Conservation (phyloP, 352 stramenopile genomes). For the Phytophthora hibernalis region DNA sequence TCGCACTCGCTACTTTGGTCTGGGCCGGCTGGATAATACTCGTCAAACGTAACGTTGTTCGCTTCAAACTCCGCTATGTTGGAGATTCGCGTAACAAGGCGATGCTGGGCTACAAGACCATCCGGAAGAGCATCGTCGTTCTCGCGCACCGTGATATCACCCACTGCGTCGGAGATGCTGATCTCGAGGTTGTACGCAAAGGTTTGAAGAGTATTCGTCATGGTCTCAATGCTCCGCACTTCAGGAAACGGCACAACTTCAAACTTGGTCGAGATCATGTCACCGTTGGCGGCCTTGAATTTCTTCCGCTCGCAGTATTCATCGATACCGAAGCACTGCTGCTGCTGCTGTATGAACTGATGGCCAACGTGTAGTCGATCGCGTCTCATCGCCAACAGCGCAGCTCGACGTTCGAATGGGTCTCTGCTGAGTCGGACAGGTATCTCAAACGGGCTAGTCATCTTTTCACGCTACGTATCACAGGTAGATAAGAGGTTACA, state of each 20-base stretch:
- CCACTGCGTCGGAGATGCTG: conserved; percentile 43
- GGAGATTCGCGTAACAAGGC: conserved; percentile 37
- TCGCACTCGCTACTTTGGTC: conserved; percentile 5
- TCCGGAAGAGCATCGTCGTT: conserved; percentile 38
- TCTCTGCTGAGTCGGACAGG: conserved; percentile 10
- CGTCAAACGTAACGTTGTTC: conserved; percentile 42
- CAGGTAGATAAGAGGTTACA: neutral
- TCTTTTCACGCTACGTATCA: neutral
- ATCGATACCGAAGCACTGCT: conserved; percentile 21
- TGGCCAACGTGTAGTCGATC: conserved; percentile 25
- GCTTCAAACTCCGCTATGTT: conserved; percentile 32
- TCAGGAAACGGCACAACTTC: conserved; percentile 48
- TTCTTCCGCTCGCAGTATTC: conserved; percentile 42
- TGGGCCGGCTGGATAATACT: conserved; percentile 14
- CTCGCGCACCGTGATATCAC: conserved; percentile 49
- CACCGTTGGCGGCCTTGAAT: conserved; percentile 35
- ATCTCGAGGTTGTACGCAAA: conserved; percentile 53
- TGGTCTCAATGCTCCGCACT: conserved; percentile 19
- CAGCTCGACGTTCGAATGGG: conserved; percentile 1
- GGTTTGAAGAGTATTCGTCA: conserved; percentile 39
- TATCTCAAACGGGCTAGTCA: neutral
- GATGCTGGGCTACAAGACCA: conserved; percentile 35
- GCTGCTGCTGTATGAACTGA: conserved; percentile 24
- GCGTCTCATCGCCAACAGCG: conserved; percentile 20
- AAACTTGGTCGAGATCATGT: conserved; percentile 37